These are phyloP conservation scores for Candida ascalaphidarum DNA, from an alignment of 805 yeast species.

Conservation along the genomic window DNA sequence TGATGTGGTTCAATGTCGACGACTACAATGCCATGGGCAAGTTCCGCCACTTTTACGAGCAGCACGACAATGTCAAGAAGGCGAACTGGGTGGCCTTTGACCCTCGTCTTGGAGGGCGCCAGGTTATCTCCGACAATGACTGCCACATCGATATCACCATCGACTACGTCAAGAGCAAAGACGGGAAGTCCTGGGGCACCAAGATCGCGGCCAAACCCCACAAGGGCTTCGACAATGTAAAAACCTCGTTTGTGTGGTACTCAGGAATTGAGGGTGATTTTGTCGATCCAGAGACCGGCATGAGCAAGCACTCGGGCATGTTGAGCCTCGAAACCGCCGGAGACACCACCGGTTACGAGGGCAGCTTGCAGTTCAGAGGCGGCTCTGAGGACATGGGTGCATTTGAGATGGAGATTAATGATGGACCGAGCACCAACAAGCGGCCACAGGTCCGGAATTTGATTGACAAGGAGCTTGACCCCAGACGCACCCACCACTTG, in stretches of 20 bases:
- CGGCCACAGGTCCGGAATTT: constrained; percentile 26
- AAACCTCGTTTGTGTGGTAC: constrained; percentile 68
- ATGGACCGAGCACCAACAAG: constrained; percentile 39
- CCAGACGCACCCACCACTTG: constrained; percentile 53
- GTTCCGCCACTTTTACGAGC: constrained; percentile 71
- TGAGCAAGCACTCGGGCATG: too few relatives aligned
- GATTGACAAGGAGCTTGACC: constrained; percentile 41
- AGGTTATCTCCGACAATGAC: constrained; percentile 60
- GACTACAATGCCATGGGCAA: constrained; percentile 41
- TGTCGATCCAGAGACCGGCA: constrained; percentile 4
- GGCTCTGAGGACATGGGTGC: constrained; percentile 56
- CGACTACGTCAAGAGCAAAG: constrained; percentile 65
- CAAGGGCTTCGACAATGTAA: constrained; percentile 35
- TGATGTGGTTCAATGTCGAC: constrained; percentile 81
- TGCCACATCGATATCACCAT: constrained; percentile 55
- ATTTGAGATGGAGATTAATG: constrained; percentile 53
- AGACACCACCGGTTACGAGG: constrained; percentile 21
- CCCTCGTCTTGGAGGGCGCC: constrained; percentile 80
- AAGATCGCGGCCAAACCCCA: constrained; percentile 61
- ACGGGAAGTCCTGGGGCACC: constrained; percentile 75
- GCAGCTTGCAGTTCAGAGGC: constrained; percentile 33
- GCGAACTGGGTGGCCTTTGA: constrained; percentile 89
- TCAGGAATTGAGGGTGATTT: constrained; percentile 56
- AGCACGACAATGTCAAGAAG: constrained; percentile 55
- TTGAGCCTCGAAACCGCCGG: constrained; percentile 16